Evolutionary conservation across 352 stramenopile genomes (phyloP).

Genomic region (Globisporangium middletonii): DNA sequence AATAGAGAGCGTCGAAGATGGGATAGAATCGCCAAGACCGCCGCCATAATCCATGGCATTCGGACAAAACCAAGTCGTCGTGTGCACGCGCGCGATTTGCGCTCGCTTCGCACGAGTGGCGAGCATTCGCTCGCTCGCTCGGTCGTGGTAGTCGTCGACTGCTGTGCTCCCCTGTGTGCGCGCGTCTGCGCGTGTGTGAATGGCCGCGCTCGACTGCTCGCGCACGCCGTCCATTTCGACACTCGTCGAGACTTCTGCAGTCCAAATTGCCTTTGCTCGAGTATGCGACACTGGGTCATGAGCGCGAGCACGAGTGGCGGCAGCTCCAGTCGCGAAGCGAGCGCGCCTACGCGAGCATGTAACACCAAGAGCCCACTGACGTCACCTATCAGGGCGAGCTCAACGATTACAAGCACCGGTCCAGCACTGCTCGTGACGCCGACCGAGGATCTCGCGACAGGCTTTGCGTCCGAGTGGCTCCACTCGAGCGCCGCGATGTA

Average conservation of each 20-base stretch:
- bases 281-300: slow-evolving; percentile 10
- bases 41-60: too few relatives aligned
- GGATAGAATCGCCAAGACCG: not conserved
- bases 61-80: too few relatives aligned
- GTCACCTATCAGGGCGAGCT: slow-evolving; percentile 1
- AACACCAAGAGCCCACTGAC: slow-evolving; percentile 9
- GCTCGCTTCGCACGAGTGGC: too few relatives aligned
- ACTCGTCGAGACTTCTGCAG: too few relatives aligned
- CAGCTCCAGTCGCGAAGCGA: not conserved
- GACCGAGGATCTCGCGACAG: slow-evolving; percentile 6
- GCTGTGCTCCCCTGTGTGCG: too few relatives aligned
- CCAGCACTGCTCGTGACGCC: slow-evolving; percentile 1
- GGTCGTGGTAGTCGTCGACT: too few relatives aligned
- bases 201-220: too few relatives aligned
- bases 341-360: not conserved
- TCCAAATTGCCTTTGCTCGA: not conserved
- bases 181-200: too few relatives aligned
- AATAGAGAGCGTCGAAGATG: slow-evolving; percentile 3
- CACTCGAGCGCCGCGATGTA: slow-evolving; percentile 1
- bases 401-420: not conserved
- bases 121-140: too few relatives aligned
- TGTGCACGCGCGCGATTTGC: too few relatives aligned
- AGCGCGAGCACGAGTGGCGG: not conserved
- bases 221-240: too few relatives aligned
- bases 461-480: slow-evolving; percentile 3